These are phyloP conservation scores for Ogataea populi-albae DNA, from an alignment of 805 yeast species.

Conservation along the genomic window DNA sequence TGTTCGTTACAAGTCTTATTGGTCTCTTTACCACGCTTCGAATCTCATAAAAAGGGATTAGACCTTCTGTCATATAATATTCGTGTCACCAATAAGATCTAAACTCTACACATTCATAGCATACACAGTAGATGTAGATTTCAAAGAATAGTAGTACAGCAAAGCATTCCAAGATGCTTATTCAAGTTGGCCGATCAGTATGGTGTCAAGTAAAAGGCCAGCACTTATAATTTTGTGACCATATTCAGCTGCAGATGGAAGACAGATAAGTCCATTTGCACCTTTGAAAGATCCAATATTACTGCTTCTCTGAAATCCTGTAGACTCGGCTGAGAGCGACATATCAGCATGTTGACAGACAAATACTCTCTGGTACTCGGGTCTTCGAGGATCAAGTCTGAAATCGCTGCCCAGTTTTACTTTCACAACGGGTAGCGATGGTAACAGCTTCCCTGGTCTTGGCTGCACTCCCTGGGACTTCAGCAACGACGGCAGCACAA, in stretches of 20 bases:
- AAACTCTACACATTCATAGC: too few relatives aligned
- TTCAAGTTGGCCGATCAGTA: constrained; percentile 25
- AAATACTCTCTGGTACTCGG: constrained; percentile 49
- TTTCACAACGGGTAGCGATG: constrained; percentile 32
- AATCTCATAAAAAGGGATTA: too few relatives aligned
- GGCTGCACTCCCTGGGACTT: constrained; percentile 34
- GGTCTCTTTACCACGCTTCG: too few relatives aligned
- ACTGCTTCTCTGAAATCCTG: constrained; percentile 53
- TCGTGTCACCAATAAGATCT: too few relatives aligned
- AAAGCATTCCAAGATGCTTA: too few relatives aligned
- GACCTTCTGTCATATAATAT: too few relatives aligned
- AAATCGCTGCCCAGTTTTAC: constrained; percentile 34
- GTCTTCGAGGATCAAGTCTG: constrained; percentile 43
- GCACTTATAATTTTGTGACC: constrained; percentile 10
- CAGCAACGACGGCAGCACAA: constrained; percentile 45
- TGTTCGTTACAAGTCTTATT: too few relatives aligned
- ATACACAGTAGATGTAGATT: too few relatives aligned
- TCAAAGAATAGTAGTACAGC: too few relatives aligned
- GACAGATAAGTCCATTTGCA: constrained; percentile 43
- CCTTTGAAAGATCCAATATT: constrained; percentile 45
- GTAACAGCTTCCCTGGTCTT: constrained; percentile 13
- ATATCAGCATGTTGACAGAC: constrained; percentile 26
- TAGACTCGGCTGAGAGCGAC: constrained; percentile 38
- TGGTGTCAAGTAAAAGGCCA: constrained; percentile 27
- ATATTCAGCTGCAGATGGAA: constrained; percentile 35